Base-by-base conservation (phyloP, 116 monocot species). In the Thalassia testudinum region DNA sequence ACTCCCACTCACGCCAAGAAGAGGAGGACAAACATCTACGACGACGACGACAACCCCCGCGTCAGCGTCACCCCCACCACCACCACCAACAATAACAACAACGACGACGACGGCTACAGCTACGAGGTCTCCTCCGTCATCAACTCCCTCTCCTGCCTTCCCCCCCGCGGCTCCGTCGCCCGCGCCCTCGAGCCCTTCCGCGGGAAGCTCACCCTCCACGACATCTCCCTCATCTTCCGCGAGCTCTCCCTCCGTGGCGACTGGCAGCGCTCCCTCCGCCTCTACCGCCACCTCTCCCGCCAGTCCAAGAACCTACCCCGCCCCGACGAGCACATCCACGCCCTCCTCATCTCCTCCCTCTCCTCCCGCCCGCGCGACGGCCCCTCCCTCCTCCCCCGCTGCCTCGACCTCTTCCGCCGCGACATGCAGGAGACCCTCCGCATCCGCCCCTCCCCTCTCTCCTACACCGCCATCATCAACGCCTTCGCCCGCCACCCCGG, bases 241-340 rank as follows among this genome's bases (percentile, higher is more conserved):
- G 93, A 87, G 59, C 84, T 95, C 72, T 72, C 87, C 29, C 73
- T 75, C 52, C 87, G 83, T 38, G 69, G 76, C 16, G 93, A 95
- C 74, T 95, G 93, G 93, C 93, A 95, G 74, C 78, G 93, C 13
- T 87, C 87, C 43, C 81, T 95, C 60, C 77, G 93, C 42, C 84
- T 95, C 34, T 95, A 87, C 74, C 87, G 87, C 73, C 87, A 95
- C 65, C 84, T 84, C 88, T 81, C 81, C 69, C 70, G 93, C 38
- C 93, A 93, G 66, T 38, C 76, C 0, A 87, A 87, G 93, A 87
- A 87, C 74, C n/a, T n/a, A n/a, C 10, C 6, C 30, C 77, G 87
- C 28, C 93, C 87, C 47, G 72, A 84, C 66, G 93, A 93, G 78
- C 93, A 87, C 56, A 83, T 93, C 63, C 76, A 93, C 63, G 83